Conservation (phyloP, 1,139 yeast genomes). For the Debaryomyces udenii region DNA sequence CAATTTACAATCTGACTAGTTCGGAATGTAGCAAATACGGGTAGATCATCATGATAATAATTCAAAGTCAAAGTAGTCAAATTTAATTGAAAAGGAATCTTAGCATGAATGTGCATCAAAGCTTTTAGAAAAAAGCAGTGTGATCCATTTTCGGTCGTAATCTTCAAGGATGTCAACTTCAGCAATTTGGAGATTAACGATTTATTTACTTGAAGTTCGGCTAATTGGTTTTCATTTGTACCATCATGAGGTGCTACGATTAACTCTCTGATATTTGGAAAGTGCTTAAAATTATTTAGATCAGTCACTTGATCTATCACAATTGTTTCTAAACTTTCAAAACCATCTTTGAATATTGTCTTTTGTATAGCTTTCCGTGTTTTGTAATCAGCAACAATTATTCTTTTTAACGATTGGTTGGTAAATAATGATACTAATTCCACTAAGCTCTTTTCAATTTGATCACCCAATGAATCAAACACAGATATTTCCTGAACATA, state of each 20-base stretch:
- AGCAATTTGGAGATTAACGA: not conserved
- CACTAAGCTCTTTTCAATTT: not conserved
- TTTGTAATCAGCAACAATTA: conserved; percentile 19
- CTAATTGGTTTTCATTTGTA: not conserved
- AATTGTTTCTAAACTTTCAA: conserved; percentile 8
- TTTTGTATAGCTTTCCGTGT: conserved; percentile 15
- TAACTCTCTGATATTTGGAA: conserved; percentile 14
- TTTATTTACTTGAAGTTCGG: not conserved
- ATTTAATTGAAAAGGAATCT: conserved; percentile 5
- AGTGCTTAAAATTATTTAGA: not conserved
- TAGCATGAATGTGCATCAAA: conserved; percentile 9
- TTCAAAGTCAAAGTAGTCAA: conserved; percentile 7
- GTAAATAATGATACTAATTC: conserved; percentile 7
- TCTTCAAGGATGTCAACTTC: not conserved
- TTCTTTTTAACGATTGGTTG: conserved; percentile 13
- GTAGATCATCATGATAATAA: conserved; percentile 8
- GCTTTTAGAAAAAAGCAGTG: conserved; percentile 6
- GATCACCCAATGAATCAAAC: conserved; percentile 17
- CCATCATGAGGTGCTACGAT: conserved; percentile 6
- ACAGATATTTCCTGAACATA: conserved; percentile 29
- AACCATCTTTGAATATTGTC: not conserved
- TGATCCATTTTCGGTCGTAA: conserved; percentile 1
- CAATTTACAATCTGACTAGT: conserved; percentile 19
- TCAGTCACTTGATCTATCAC: conserved; percentile 3
- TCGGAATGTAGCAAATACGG: conserved; percentile 4